These are phyloP conservation scores for Paramecium sexaurelia DNA, from an alignment of 73 alveolate genomes.

Conservation along the genomic window DNA sequence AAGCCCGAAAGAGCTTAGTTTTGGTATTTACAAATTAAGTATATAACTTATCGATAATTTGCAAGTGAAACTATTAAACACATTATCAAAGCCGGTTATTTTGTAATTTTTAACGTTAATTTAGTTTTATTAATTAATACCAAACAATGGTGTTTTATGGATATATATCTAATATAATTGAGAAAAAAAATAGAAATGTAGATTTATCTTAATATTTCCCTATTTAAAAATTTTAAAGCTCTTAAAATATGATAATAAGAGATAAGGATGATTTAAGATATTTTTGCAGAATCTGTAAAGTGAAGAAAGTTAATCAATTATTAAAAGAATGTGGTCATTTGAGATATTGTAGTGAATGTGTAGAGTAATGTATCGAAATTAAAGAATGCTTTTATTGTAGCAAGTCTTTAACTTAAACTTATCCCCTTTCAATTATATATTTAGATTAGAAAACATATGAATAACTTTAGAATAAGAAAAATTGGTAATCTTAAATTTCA, in stretches of 20 bases:
- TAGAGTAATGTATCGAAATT: background rate
- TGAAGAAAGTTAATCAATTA: background rate
- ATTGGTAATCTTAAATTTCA: background rate
- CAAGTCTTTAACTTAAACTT: background rate
- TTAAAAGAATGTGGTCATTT: background rate
- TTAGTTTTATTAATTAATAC: background rate
- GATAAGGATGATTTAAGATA: background rate
- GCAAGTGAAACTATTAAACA: background rate
- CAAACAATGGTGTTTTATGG: background rate
- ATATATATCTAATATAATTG: background rate
- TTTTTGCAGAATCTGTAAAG: background rate
- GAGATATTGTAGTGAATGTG: constrained; percentile 6
- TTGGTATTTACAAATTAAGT: background rate
- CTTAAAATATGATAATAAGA: background rate
- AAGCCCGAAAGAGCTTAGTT: background rate
- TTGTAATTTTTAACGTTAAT: background rate
- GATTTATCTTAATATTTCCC: background rate
- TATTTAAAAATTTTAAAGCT: background rate
- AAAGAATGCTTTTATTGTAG: background rate
- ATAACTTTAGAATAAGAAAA: background rate
- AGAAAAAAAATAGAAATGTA: background rate
- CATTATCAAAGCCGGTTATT: background rate
- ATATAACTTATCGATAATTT: background rate
- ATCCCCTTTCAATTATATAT: background rate
- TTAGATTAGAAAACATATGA: background rate